Percentiles rank a stretch among this genome's conserved stretches.
Evolutionary conservation across 202 grass and related monocot species (phyloP).

Genomic region (Schoenoplectus tabernaemontani): DNA sequence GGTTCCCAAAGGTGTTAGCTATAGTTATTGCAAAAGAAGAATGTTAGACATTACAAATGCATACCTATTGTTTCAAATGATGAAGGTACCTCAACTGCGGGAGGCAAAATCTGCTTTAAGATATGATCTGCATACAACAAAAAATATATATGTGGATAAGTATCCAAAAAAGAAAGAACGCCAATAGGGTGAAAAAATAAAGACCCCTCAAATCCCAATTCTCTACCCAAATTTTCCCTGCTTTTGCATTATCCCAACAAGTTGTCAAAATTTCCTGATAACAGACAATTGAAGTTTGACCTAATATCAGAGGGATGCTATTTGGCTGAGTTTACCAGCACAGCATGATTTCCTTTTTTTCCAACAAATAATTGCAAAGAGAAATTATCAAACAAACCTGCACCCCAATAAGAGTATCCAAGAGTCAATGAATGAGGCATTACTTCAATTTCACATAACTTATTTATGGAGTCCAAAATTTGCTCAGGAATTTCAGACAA

Average conservation of each 20-base stretch:
- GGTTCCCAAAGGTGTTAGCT: slow-evolving; percentile 12
- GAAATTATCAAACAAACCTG: slow-evolving; percentile 50
- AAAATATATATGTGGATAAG: background rate
- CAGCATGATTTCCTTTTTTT: background rate
- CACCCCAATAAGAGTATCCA: slow-evolving; percentile 84
- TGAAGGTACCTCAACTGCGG: slow-evolving; percentile 74
- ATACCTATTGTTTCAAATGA: slow-evolving; percentile 99
- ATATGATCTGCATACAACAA: slow-evolving; percentile 60
- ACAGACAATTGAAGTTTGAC: background rate
- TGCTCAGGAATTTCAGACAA: slow-evolving; percentile 61
- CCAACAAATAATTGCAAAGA: slow-evolving; percentile 3
- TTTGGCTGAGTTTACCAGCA: background rate
- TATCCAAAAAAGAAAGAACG: background rate
- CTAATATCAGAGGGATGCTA: background rate
- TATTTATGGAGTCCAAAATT: slow-evolving; percentile 55
- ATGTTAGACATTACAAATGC: slow-evolving; percentile 23
- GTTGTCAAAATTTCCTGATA: background rate
- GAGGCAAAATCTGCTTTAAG: slow-evolving; percentile 73
- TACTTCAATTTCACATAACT: slow-evolving; percentile 62
- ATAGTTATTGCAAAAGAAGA: slow-evolving; percentile 1
- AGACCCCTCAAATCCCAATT: background rate
- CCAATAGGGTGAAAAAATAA: background rate
- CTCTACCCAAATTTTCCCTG: no score
- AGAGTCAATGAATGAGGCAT: slow-evolving; percentile 69
- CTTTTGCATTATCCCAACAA: background rate